These are phyloP conservation scores for Chloranthus sessilifolius DNA, from an alignment of 164 flowering plant species.

Conservation along the genomic window DNA sequence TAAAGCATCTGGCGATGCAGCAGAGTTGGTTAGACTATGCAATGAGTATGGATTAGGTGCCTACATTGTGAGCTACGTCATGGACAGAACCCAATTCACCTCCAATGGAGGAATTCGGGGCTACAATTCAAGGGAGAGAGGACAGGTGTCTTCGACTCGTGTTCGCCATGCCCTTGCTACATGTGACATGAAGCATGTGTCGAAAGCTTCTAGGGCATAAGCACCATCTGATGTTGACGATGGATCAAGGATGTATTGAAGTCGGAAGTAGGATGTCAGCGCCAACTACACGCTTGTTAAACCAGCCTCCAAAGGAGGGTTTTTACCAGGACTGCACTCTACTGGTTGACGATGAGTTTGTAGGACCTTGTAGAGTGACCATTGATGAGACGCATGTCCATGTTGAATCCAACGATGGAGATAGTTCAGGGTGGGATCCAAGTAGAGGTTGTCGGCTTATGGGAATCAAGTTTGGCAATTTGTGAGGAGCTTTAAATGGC, in stretches of 20 bases:
- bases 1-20: slow-evolving; percentile 85
- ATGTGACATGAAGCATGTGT: slow-evolving; percentile 80
- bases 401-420: slow-evolving; percentile 40
- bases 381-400: slow-evolving; percentile 55
- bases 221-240: slow-evolving; percentile 60
- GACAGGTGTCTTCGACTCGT: slow-evolving; percentile 94
- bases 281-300: slow-evolving; percentile 54
- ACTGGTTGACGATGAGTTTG: slow-evolving; percentile 30
- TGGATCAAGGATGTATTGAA: slow-evolving; percentile 16
- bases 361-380: slow-evolving; percentile 43
- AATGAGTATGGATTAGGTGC: slow-evolving; percentile 66
- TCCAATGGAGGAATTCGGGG: slow-evolving; percentile 6
- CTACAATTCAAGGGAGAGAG: slow-evolving; percentile 50
- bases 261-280: slow-evolving; percentile 32
- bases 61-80: slow-evolving; percentile 71
- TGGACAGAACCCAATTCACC: slow-evolving; percentile 60
- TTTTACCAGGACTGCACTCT: slow-evolving; percentile 49
- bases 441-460: slow-evolving; percentile 29
- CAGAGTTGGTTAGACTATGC: slow-evolving; percentile 65
- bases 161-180: slow-evolving; percentile 76
- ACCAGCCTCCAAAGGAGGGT: slow-evolving; percentile 84
- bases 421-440: slow-evolving; percentile 7
- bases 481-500: slow-evolving; percentile 1
- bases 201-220: slow-evolving; percentile 79
- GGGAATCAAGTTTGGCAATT: slow-evolving; percentile 60